phyloP scores from a whole-genome alignment of 2,329 filamentous ascomycete genomes.

The Talaromyces amestolkiae region DNA sequence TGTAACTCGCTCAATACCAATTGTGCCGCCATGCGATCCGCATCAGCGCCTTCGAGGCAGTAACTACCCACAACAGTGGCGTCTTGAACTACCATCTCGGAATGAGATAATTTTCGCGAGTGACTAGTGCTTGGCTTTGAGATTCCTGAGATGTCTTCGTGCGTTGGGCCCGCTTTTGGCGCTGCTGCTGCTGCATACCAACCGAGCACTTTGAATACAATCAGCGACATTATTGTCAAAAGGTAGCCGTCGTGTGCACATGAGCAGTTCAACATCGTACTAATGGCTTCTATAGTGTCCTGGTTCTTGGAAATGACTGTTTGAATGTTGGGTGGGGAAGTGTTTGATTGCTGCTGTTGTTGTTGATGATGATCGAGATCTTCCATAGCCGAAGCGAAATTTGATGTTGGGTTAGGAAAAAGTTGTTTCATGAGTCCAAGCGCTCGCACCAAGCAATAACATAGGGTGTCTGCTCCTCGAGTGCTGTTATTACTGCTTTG shows the following conservation, averaged over 20 bases:
- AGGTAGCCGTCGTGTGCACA: slow-evolving; percentile 36
- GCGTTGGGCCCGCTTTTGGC: background rate
- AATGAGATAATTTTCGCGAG: background rate
- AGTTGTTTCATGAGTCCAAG: background rate
- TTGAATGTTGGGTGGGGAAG: background rate
- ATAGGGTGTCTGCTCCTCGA: background rate
- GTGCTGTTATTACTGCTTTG: background rate
- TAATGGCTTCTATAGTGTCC: slow-evolving; percentile 30
- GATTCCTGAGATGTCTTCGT: background rate
- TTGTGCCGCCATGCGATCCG: slow-evolving; percentile 31
- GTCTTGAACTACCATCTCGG: background rate
- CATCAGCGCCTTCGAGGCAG: slow-evolving; percentile 24
- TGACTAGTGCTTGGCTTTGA: background rate
- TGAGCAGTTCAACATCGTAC: slow-evolving; percentile 33
- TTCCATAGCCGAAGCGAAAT: background rate
- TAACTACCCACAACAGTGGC: slow-evolving; percentile 15
- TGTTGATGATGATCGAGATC: background rate
- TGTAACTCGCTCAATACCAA: slow-evolving; percentile 38
- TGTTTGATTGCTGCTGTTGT: background rate
- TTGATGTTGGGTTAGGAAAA: background rate
- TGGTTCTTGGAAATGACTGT: slow-evolving; percentile 22
- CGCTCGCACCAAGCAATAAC: background rate
- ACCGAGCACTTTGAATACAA: slow-evolving; percentile 36
- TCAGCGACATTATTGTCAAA: slow-evolving; percentile 32
- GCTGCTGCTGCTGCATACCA: slow-evolving; percentile 31